A percentile compares a stretch with the other conserved stretches of the same genome.
phyloP scores from a whole-genome alignment of 441 rosid genomes.

The Erodium chrysanthum region DNA sequence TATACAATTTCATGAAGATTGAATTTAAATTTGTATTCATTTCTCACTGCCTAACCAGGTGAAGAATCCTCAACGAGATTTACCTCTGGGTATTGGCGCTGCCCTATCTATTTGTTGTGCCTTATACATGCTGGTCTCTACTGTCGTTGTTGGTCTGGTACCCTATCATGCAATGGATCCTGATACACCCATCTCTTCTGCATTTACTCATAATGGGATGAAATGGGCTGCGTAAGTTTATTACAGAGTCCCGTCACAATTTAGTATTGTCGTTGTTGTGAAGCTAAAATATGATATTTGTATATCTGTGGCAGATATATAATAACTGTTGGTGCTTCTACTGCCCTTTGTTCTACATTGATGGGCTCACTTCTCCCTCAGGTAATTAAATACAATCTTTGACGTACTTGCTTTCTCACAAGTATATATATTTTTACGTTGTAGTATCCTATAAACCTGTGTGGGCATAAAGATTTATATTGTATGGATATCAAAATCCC shows the following conservation, averaged over 20 bases:
- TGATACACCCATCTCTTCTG: conserved; percentile 94
- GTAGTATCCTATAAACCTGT: neutral
- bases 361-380: conserved; percentile 97
- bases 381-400: conserved; percentile 31
- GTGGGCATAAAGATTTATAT: neutral
- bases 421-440: neutral
- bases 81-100: conserved; percentile 83
- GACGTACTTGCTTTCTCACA: neutral
- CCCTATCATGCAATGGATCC: conserved; percentile 94
- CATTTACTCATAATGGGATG: conserved; percentile 80
- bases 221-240: conserved; percentile 89
- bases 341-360: conserved; percentile 91
- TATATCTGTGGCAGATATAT: conserved; percentile 44
- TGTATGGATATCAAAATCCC: neutral
- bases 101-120: conserved; percentile 76
- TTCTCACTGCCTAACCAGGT: conserved; percentile 43
- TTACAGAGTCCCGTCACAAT: conserved; percentile 10
- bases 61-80: conserved; percentile 87
- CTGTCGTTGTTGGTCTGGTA: conserved; percentile 82
- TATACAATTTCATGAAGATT: neutral
- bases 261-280: neutral
- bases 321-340: conserved; percentile 74
- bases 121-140: conserved; percentile 82
- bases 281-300: conserved; percentile 4
- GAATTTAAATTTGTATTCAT: conserved; percentile 13